Evolutionary conservation across 306 rosid genomes (phyloP).

Genomic region (Nissolia schottii): DNA sequence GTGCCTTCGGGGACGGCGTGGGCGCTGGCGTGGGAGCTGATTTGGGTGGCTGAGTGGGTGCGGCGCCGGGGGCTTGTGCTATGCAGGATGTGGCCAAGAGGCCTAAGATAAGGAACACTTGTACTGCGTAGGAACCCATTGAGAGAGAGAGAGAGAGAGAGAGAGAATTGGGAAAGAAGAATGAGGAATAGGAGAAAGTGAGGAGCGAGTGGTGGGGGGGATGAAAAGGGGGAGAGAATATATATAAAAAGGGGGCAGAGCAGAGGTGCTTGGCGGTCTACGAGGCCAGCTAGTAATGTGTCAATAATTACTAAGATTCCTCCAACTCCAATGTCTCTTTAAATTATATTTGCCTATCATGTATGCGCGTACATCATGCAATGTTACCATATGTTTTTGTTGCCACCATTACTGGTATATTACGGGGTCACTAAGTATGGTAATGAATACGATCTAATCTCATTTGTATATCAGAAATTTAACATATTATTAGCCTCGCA

Average conservation of each 20-base stretch:
- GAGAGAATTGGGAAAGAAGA: neutral
- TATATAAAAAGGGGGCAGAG: conserved; percentile 28
- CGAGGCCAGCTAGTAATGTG: conserved; percentile 31
- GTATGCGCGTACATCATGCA: neutral
- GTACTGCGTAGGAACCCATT: conserved; percentile 45
- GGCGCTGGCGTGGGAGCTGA: conserved; percentile 22
- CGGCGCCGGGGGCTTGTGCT: conserved; percentile 64
- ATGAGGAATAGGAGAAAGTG: neutral
- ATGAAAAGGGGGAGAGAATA: conserved; percentile 5
- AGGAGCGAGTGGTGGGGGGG: conserved; percentile 18
- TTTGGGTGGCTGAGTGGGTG: conserved; percentile 58
- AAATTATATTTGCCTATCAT: neutral
- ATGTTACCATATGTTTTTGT: neutral
- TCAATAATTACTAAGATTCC: conserved; percentile 53
- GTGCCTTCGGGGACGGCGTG: neutral
- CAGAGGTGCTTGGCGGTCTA: too few species aligned
- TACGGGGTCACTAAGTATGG: too few species aligned
- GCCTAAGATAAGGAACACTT: conserved; percentile 47
- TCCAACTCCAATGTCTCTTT: conserved; percentile 4
- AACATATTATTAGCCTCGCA: too few species aligned
- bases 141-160: neutral
- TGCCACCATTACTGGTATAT: too few species aligned
- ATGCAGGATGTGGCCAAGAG: conserved; percentile 61
- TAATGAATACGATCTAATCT: too few species aligned
- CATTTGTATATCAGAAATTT: too few species aligned